Evolutionary conservation across 352 stramenopile genomes (phyloP), one percentile per base, ranked within the genome.

Genomic region (Lagenidium sp.): DNA sequence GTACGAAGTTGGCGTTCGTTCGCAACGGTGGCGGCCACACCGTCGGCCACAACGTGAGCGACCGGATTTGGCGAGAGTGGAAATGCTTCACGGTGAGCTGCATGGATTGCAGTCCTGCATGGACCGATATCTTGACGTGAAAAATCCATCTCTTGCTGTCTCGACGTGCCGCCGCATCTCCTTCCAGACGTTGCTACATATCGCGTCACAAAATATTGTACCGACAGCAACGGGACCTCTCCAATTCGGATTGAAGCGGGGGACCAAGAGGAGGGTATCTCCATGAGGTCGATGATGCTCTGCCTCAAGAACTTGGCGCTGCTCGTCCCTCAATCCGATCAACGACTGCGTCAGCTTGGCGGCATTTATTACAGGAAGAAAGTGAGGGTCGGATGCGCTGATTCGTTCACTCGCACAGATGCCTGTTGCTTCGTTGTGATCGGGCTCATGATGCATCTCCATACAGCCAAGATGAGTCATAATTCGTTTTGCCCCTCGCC

Each of bases 171-270:
- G n/a, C 28, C 28, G 25, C 22, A 19, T 19, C 24, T 53, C 46
- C 41, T 53, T 47, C 37, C 46, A 41, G 42, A 47, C 44, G 46
- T 53, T 47, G 46, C 46, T n/a, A n/a, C n/a, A n/a, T 39, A 53
- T 53, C 36, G 37, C 37, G 46, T 53, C 46, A 53, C 36, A 53
- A 34, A n/a, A n/a, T n/a, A 53, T 38, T 41, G 46, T 47, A 6
- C 4, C 36, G 6, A 24, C 36, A 47, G 26, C 46, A 29, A 41
- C 36, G 13, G 31, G 36, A 41, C 46, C 46, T 34, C 21, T 36
- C 46, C 46, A 53, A 41, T 47, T 40, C 28, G 46, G 46, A 53
- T 53, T 53, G 36, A 53, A 35, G 30, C 26, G 28, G 13, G 47
- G 46, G 29, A 47, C 46, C 28, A 53, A n/a, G n/a, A n/a, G 46